A percentile compares a stretch with the other conserved stretches of the same genome.
These are phyloP conservation scores for Phaeophleospora eucalypticola DNA, from an alignment of 2,329 filamentous ascomycete species.

Conservation along the genomic window DNA sequence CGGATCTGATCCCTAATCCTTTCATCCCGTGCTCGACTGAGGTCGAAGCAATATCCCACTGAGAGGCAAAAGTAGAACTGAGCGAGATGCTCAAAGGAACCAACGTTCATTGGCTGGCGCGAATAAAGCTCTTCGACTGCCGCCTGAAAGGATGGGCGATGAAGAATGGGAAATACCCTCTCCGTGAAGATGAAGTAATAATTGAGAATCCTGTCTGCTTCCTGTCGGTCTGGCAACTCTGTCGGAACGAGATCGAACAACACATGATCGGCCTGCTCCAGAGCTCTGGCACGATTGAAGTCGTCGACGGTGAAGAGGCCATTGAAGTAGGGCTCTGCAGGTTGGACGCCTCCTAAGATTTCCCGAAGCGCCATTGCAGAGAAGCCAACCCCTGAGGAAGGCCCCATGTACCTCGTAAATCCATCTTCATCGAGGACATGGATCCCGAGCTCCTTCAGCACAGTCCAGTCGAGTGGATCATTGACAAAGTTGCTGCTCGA, in stretches of 20 bases:
- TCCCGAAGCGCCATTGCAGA: constrained; percentile 10
- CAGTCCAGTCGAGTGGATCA: constrained; percentile 11
- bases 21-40: no score
- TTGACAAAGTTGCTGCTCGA: no score
- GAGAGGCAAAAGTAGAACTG: no score
- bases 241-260: constrained; percentile 5
- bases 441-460: constrained; percentile 8
- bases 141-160: no score
- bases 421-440: constrained; percentile 15
- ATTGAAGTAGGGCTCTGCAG: constrained; percentile 9
- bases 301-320: constrained; percentile 11
- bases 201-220: constrained; percentile 4
- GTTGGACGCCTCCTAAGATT: constrained; percentile 6
- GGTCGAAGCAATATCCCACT: no score
- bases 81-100: no score
- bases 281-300: no score
- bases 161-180: constrained; percentile 12
- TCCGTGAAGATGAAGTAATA: constrained; percentile 15
- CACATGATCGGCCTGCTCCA: constrained; percentile 3
- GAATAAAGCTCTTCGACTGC: no score
- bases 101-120: no score
- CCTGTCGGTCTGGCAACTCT: constrained; percentile 2
- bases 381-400: constrained; percentile 13
- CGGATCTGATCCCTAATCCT: no score
- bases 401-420: constrained; percentile 14